Evolutionary conservation across 2,329 filamentous ascomycete species (phyloP).

Genomic region (Fusarium agapanthi): DNA sequence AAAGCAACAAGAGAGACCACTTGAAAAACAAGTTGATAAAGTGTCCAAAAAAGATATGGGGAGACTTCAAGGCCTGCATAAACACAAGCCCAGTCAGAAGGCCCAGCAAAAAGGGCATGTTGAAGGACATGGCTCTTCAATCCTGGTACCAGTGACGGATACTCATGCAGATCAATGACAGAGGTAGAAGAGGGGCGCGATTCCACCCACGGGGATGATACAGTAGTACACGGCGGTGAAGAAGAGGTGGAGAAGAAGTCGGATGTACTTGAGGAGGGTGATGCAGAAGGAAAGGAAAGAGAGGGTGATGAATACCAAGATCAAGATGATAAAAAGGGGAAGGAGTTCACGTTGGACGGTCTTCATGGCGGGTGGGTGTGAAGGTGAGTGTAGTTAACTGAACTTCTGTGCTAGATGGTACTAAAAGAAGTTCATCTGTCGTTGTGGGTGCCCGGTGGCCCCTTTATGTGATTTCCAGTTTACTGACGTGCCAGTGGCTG

Average conservation of each 20-base stretch:
- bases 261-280: not conserved
- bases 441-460: accelerated
- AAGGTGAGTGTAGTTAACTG: not conserved
- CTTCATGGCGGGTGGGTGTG: accelerated
- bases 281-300: not conserved
- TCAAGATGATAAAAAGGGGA: not conserved
- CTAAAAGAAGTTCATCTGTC: accelerated
- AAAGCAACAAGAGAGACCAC: not conserved
- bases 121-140: not conserved
- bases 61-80: not conserved
- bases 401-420: accelerated
- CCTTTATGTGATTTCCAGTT: not conserved
- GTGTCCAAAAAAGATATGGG: not conserved
- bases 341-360: not conserved
- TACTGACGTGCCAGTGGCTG: accelerated
- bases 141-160: accelerated
- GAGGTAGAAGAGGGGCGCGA: not conserved
- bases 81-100: not conserved
- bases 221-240: not conserved
- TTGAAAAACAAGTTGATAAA: not conserved
- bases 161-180: accelerated
- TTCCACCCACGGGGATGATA: not conserved
- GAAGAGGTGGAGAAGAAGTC: not conserved
- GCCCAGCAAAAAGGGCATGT: not conserved
- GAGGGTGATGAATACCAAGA: not conserved